A percentile compares a stretch with the other conserved stretches of the same genome.
Evolutionary conservation across 1,284 basidiomycete genomes (phyloP).

Genomic region (Phellopilus nigrolimitatus): DNA sequence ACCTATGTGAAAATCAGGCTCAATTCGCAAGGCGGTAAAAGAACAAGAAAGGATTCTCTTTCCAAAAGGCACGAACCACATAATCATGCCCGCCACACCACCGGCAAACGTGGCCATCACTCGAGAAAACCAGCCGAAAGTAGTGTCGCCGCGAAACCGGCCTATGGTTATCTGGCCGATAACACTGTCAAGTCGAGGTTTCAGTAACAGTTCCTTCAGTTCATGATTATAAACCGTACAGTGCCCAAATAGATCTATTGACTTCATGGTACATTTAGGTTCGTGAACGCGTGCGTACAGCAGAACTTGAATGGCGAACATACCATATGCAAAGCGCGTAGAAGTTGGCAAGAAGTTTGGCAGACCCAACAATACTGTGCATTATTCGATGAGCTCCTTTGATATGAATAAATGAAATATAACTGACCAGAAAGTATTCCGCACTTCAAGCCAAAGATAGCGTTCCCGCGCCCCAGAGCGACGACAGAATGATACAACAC

Average conservation of each 20-base stretch:
- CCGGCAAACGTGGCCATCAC: conserved; percentile 68
- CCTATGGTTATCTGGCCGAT: conserved; percentile 69
- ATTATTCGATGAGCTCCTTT: too few species aligned
- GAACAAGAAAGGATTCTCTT: conserved; percentile 13
- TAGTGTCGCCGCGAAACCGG: conserved; percentile 74
- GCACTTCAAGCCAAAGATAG: conserved; percentile 76
- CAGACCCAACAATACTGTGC: conserved; percentile 51
- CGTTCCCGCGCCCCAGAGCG: conserved; percentile 50
- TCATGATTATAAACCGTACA: conserved; percentile 26
- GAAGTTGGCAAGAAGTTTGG: conserved; percentile 33
- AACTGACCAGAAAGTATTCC: conserved; percentile 55
- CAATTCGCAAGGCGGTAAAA: neutral
- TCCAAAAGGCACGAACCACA: conserved; percentile 50
- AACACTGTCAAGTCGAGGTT: conserved; percentile 38
- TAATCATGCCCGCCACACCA: conserved; percentile 58
- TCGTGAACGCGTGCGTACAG: neutral
- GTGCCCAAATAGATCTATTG: conserved; percentile 34
- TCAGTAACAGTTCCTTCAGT: too few species aligned
- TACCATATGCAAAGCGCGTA: conserved; percentile 20
- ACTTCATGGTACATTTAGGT: conserved; percentile 19
- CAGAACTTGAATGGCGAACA: conserved; percentile 5
- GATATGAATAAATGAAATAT: conserved; percentile 1
- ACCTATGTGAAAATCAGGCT: conserved; percentile 40
- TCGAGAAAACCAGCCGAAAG: conserved; percentile 61
- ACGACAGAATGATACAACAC: conserved; percentile 38